Percentiles rank a stretch among this genome's conserved stretches.
Conservation (phyloP, 2,329 filamentous ascomycete genomes). For the Fusarium pseudonygamai region DNA sequence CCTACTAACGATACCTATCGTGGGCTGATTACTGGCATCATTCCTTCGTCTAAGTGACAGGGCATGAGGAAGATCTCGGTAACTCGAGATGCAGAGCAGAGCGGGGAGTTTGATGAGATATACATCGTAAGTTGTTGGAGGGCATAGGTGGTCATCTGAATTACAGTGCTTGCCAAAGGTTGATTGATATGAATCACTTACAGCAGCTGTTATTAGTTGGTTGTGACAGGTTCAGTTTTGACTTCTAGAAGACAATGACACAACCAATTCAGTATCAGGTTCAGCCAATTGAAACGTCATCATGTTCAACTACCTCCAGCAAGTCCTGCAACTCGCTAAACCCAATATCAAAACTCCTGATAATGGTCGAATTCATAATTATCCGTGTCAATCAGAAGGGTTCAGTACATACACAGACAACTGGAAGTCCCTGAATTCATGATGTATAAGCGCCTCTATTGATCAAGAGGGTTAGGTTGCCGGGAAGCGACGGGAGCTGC, state of each 20-base stretch:
- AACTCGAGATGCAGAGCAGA: slow-evolving; percentile 6
- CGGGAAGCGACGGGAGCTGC: slow-evolving; percentile 16
- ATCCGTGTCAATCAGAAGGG: slow-evolving; percentile 2
- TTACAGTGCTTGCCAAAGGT: slow-evolving; percentile 19
- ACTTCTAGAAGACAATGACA: not conserved
- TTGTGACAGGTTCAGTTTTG: not conserved
- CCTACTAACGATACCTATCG: slow-evolving; percentile 22
- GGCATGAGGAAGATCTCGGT: slow-evolving; percentile 23
- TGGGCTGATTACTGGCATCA: slow-evolving; percentile 41
- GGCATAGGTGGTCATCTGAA: slow-evolving; percentile 25
- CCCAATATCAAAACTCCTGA: not conserved
- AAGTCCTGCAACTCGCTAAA: slow-evolving; percentile 5
- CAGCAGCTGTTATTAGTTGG: not conserved
- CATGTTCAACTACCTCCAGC: not conserved
- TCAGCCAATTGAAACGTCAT: not conserved
- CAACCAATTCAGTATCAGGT: not conserved
- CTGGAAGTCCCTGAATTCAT: slow-evolving; percentile 11
- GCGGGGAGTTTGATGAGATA: slow-evolving; percentile 1
- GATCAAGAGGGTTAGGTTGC: slow-evolving; percentile 8
- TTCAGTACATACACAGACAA: not conserved
- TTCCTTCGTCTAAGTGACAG: not conserved
- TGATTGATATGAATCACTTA: slow-evolving; percentile 5
- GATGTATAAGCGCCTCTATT: slow-evolving; percentile 5
- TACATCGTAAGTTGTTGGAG: not conserved
- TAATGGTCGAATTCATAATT: slow-evolving; percentile 1